Percentiles rank a stretch among this genome's conserved stretches.
Evolutionary conservation across 2,329 filamentous ascomycete species (phyloP).

Genomic region (Penicillium crustosum): DNA sequence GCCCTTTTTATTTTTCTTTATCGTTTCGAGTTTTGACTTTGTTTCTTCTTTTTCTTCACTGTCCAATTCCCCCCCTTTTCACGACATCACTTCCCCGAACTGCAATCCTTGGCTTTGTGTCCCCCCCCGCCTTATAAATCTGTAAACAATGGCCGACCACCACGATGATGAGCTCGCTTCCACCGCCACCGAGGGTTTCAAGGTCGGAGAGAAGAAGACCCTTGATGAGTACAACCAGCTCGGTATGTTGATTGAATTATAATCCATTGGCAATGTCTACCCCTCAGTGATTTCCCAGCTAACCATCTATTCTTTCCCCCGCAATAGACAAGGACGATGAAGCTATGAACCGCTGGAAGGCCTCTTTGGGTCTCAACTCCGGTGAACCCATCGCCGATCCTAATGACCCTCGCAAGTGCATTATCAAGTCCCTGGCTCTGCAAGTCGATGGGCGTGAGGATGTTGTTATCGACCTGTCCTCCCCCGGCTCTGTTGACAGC

Average conservation of each 20-base stretch:
- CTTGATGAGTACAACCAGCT: constrained; percentile 92
- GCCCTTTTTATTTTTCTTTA: constrained; percentile 4
- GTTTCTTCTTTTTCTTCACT: background rate
- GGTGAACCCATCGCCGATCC: constrained; percentile 71
- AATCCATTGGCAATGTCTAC: background rate
- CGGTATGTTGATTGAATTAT: constrained; percentile 58
- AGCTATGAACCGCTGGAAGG: constrained; percentile 95
- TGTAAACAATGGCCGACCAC: constrained; percentile 63
- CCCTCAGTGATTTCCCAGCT: constrained; percentile 4
- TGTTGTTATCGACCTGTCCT: constrained; percentile 83
- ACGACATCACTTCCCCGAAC: constrained; percentile 1
- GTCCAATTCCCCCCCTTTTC: background rate
- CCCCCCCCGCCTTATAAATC: constrained; percentile 21
- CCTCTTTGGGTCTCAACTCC: constrained; percentile 80
- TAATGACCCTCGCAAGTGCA: constrained; percentile 83
- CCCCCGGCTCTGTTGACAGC: constrained; percentile 68
- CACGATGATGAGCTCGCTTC: constrained; percentile 80
- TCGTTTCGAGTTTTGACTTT: background rate
- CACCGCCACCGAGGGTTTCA: constrained; percentile 92
- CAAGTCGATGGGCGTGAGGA: constrained; percentile 78
- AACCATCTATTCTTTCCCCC: constrained; percentile 23
- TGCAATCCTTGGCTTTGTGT: constrained; percentile 16
- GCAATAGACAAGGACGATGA: constrained; percentile 71
- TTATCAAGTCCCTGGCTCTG: constrained; percentile 88
- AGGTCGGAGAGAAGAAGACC: constrained; percentile 98